Base-by-base conservation (phyloP, 2,329 filamentous ascomycete genomes). In the Zymoseptoria brevis region DNA sequence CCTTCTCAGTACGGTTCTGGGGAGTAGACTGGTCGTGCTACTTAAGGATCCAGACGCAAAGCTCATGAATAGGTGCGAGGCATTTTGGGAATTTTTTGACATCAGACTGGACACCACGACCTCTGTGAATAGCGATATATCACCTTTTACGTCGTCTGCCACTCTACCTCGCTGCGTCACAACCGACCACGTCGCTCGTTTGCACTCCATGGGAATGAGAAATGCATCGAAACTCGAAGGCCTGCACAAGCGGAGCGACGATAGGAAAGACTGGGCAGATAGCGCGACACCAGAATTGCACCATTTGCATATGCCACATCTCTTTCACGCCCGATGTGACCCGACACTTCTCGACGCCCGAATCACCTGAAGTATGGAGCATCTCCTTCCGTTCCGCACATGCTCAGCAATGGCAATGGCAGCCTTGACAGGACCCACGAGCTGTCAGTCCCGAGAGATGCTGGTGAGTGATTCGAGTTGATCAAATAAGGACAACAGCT, bases 371-470 rank as follows among this genome's bases (percentile, higher is more conserved):
- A 26, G 70, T 57, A 69, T 68, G 60, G 71, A 71, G 67, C 54
- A 56, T 41, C 52, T 56, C 57, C 55, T 50, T 56, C 61, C 35
- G 57, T 58, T 53, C 60, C 59, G 62, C 68, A 66, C 64, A 71
- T 71, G n/a, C n/a, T n/a, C n/a, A n/a, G n/a, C 68, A 70, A 69
- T 67, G 67, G 66, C 56, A 59, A 66, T 63, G 63, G 59, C 60
- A 52, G 62, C n/a, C n/a, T n/a, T 26, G 24, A 5, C 24, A 6
- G 5, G 56, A 57, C 62, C 62, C 66, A 75, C 68, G 73, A 75
- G 66, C 69, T 74, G 53, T 70, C 72, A 59, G 71, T 73, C 50
- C 70, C 77, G 61, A 73, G 66, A 45, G 75, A 77, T 62, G 66
- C 76, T 60, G 75, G 76, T 78, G 68, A 29, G 59, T 19, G 11